Percentiles rank a stretch among this genome's conserved stretches.
These are phyloP conservation scores for Pseudogymnoascus sp. DNA, from an alignment of 2,329 filamentous ascomycete species.

Conservation along the genomic window DNA sequence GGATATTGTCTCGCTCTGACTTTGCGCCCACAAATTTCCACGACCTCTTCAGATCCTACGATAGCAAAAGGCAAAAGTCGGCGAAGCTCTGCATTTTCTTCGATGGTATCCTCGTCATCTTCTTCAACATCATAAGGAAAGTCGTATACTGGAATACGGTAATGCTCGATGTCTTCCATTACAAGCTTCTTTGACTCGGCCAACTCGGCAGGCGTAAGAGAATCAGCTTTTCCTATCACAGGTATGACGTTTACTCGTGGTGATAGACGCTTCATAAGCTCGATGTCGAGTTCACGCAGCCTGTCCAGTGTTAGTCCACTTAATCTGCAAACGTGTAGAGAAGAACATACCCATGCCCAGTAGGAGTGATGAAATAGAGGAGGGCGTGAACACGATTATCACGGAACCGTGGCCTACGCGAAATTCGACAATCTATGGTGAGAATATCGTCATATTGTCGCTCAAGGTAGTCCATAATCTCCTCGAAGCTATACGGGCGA, in stretches of 20 bases:
- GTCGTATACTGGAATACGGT: slow-evolving; percentile 99
- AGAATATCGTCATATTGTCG: slow-evolving; percentile 99
- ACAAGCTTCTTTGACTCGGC: slow-evolving; percentile 99
- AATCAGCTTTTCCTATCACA: slow-evolving; percentile 96
- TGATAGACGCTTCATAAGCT: slow-evolving; percentile 98
- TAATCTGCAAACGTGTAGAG: slow-evolving; percentile 8
- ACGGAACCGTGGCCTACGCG: slow-evolving; percentile 99
- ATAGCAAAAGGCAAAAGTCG: slow-evolving; percentile 99
- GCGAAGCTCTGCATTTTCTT: slow-evolving; percentile 96
- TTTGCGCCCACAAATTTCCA: slow-evolving; percentile 88
- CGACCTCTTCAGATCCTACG: slow-evolving; percentile 89
- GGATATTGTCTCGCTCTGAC: slow-evolving; percentile 95
- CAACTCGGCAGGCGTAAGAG: slow-evolving; percentile 89
- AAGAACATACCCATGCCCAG: slow-evolving; percentile 72
- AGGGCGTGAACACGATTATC: slow-evolving; percentile 98
- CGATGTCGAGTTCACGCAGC: slow-evolving; percentile 96
- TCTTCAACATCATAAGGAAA: slow-evolving; percentile 99
- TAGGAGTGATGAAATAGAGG: slow-evolving; percentile 98
- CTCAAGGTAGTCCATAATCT: slow-evolving; percentile 97
- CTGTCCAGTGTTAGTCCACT: slow-evolving; percentile 38
- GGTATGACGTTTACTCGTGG: slow-evolving; percentile 98
- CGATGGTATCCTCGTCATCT: slow-evolving; percentile 97
- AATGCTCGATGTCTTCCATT: slow-evolving; percentile 99
- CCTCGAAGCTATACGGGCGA: slow-evolving; percentile 64
- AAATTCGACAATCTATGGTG: slow-evolving; percentile 98